Conservation (phyloP, 1,139 yeast genomes). For the Scheffersomyces parashehatae region DNA sequence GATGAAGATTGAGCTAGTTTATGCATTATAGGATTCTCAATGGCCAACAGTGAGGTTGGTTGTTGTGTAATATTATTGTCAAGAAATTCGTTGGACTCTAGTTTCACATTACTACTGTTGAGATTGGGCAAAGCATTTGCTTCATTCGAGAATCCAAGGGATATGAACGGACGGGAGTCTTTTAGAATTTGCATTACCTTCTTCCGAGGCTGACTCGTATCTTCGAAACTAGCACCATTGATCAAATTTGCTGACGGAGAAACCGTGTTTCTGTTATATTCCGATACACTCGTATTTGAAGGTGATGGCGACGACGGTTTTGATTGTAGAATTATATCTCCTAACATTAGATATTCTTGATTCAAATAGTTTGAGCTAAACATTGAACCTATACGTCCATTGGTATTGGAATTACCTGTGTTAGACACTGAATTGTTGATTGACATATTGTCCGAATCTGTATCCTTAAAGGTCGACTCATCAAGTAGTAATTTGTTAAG, state of each 20-base stretch:
- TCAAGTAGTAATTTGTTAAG: conserved; percentile 25
- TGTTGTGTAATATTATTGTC: neutral
- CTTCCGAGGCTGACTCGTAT: conserved; percentile 16
- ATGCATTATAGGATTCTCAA: conserved; percentile 9
- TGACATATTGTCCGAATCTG: conserved; percentile 20
- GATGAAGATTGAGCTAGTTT: conserved; percentile 11
- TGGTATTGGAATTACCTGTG: conserved; percentile 2
- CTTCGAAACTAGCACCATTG: conserved; percentile 17
- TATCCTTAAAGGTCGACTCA: conserved; percentile 15
- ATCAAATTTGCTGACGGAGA: conserved; percentile 15
- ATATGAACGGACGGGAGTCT: conserved; percentile 40
- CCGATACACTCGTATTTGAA: conserved; percentile 30
- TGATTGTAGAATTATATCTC: conserved; percentile 51
- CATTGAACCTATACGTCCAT: conserved; percentile 5
- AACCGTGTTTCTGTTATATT: conserved; percentile 14
- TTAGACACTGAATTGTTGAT: conserved; percentile 18
- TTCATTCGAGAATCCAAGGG: conserved; percentile 32
- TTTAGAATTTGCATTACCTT: conserved; percentile 7
- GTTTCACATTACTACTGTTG: neutral
- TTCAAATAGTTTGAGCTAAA: conserved; percentile 46
- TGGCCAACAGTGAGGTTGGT: neutral
- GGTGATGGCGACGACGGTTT: conserved; percentile 56
- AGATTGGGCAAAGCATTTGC: conserved; percentile 3
- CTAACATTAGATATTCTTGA: conserved; percentile 60
- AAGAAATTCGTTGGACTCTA: neutral